phyloP scores from a whole-genome alignment of 2,329 filamentous ascomycete genomes.

The Cladophialophora bantiana region DNA sequence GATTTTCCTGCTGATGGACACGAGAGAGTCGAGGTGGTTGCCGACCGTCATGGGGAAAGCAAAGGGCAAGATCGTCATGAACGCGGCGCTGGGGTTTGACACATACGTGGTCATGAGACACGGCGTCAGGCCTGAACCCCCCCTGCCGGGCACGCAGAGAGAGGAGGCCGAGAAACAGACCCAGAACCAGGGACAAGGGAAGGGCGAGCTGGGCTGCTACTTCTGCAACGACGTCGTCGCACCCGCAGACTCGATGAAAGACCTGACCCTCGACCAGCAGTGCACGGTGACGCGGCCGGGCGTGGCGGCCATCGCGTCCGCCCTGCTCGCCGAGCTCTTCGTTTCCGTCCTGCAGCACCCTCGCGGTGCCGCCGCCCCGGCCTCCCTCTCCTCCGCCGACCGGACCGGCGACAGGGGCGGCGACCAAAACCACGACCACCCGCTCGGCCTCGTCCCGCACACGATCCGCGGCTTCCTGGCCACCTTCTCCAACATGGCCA shows the following conservation, averaged over 20 bases:
- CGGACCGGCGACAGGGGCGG: background rate
- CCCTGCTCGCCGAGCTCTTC: constrained; percentile 86
- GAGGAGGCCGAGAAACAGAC: background rate
- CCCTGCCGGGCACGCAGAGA: background rate
- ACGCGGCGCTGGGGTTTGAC: constrained; percentile 94
- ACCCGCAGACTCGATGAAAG: constrained; percentile 87
- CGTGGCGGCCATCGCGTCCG: constrained; percentile 89
- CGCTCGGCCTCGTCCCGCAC: constrained; percentile 64
- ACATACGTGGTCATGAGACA: constrained; percentile 98
- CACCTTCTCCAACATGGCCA: constrained; percentile 64
- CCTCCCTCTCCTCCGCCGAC: constrained; percentile 42
- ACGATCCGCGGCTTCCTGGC: constrained; percentile 69
- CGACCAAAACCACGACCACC: constrained; percentile 50
- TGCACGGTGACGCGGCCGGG: constrained; percentile 96
- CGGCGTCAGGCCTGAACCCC: constrained; percentile 67
- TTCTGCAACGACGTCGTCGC: constrained; percentile 99
- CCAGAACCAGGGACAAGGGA: background rate
- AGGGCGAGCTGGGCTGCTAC: constrained; percentile 78
- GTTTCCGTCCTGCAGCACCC: constrained; percentile 89
- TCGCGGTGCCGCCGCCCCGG: constrained; percentile 52
- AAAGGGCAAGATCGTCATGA: constrained; percentile 92
- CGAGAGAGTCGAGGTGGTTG: constrained; percentile 90
- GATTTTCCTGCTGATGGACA: constrained; percentile 97
- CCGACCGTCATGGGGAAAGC: constrained; percentile 96
- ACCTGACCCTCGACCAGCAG: constrained; percentile 95